These are phyloP conservation scores for Coemansia sp. DNA, from an alignment of 192 early-diverging fungal genomes.

Conservation along the genomic window DNA sequence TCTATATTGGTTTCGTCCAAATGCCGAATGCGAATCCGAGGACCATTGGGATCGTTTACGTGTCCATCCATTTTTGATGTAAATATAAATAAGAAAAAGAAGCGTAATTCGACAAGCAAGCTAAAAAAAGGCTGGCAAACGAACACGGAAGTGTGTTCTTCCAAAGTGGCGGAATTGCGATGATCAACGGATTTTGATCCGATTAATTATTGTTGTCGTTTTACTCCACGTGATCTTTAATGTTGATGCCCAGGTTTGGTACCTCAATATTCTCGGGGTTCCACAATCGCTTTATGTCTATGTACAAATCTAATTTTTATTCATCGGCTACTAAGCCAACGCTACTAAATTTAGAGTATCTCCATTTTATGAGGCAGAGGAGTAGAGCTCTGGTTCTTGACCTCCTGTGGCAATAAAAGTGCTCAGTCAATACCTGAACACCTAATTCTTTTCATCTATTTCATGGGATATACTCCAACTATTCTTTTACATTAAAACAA, in stretches of 20 bases:
- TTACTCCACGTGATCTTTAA: too few species aligned
- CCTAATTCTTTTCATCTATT: neutral
- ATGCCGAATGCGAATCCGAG: slow-evolving; percentile 52
- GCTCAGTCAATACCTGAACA: neutral
- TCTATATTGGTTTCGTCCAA: slow-evolving; percentile 55
- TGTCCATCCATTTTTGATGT: slow-evolving; percentile 19
- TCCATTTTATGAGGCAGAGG: slow-evolving; percentile 47
- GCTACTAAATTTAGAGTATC: slow-evolving; percentile 47
- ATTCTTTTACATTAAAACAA: neutral
- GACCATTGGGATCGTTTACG: slow-evolving; percentile 33
- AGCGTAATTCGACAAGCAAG: too few species aligned
- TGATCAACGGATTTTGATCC: neutral
- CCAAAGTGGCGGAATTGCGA: neutral
- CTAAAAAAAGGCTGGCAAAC: neutral
- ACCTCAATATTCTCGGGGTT: slow-evolving; percentile 39
- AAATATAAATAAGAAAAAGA: neutral
- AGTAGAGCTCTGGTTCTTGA: slow-evolving; percentile 48
- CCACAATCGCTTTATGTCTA: slow-evolving; percentile 25
- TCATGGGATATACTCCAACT: neutral
- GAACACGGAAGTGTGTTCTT: neutral
- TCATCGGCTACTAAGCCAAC: neutral
- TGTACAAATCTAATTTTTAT: neutral
- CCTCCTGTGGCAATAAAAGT: slow-evolving; percentile 30
- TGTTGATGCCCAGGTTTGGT: neutral
- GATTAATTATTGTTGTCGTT: neutral